Percentiles rank a stretch among this genome's conserved stretches.
These are phyloP conservation scores for Coniosporium tulheliwenetii DNA, from an alignment of 2,329 filamentous ascomycete species.

Conservation along the genomic window DNA sequence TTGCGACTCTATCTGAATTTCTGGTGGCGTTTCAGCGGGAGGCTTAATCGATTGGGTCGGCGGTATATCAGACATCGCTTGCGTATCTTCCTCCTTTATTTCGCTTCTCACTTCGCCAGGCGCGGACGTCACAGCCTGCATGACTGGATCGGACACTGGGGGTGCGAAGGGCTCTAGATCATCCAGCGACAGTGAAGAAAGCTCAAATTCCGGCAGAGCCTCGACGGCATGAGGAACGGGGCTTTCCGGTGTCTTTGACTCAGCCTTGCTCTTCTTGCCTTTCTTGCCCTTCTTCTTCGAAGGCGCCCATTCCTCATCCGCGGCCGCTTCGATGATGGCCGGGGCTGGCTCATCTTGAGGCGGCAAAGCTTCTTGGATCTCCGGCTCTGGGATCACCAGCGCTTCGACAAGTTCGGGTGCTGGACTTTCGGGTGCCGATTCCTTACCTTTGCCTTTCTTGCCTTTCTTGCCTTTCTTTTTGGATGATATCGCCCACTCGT, in stretches of 20 bases:
- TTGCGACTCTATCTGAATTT: no score
- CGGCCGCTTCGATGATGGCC: not conserved
- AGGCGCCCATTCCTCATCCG: slow-evolving; percentile 5
- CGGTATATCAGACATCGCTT: no score
- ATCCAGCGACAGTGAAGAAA: no score
- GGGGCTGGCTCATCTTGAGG: not conserved
- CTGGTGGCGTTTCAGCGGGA: no score
- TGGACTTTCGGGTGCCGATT: slow-evolving; percentile 1
- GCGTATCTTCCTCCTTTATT: no score
- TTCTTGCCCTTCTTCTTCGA: slow-evolving; percentile 11
- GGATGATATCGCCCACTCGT: not conserved
- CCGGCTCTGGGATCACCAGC: not conserved
- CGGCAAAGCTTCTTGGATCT: not conserved
- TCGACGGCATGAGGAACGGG: no score
- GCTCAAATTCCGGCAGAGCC: no score
- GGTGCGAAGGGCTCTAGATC: no score
- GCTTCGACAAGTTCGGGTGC: slow-evolving; percentile 1
- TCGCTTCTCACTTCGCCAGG: no score
- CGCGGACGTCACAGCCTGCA: no score
- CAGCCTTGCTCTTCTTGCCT: slow-evolving; percentile 11
- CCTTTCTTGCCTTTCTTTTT: slow-evolving; percentile 15
- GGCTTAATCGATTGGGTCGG: no score
- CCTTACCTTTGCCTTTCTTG: slow-evolving; percentile 6
- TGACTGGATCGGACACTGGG: no score
- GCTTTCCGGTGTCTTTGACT: not conserved